A percentile compares a stretch with the other conserved stretches of the same genome.
These are phyloP conservation scores for Pseudogymnoascus sp. DNA, from an alignment of 2,329 filamentous ascomycete species.

Conservation along the genomic window DNA sequence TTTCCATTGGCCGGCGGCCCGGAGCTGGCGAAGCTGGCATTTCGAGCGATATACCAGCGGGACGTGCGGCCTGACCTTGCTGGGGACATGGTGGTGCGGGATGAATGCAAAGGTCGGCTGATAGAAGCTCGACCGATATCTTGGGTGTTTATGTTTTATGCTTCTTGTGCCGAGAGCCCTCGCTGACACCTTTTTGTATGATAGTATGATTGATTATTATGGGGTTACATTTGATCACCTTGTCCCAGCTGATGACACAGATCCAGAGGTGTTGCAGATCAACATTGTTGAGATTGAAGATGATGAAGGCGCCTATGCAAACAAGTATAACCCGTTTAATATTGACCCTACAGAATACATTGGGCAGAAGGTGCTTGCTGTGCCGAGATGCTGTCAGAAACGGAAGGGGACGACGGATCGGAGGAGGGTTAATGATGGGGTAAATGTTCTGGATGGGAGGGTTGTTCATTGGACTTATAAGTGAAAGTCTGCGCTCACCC, in stretches of 20 bases:
- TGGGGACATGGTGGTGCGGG: slow-evolving; percentile 13
- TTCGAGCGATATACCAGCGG: slow-evolving; percentile 11
- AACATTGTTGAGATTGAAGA: slow-evolving; percentile 37
- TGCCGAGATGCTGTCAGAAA: slow-evolving; percentile 36
- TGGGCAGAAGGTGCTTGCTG: slow-evolving; percentile 35
- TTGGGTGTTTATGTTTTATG: slow-evolving; percentile 10
- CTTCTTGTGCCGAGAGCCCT: neutral
- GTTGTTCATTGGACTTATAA: slow-evolving; percentile 1
- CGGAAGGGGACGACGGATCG: slow-evolving; percentile 32
- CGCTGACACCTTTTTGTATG: neutral
- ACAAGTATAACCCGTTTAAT: slow-evolving; percentile 28
- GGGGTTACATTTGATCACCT: slow-evolving; percentile 37
- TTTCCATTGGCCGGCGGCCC: slow-evolving; percentile 11
- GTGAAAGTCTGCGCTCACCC: neutral
- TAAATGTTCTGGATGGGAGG: slow-evolving; percentile 15
- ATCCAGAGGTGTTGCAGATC: slow-evolving; percentile 37
- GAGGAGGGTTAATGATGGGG: slow-evolving; percentile 28
- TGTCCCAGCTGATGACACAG: slow-evolving; percentile 29
- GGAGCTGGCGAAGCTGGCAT: slow-evolving; percentile 13
- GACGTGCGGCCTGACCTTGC: slow-evolving; percentile 9
- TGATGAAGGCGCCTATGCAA: slow-evolving; percentile 31
- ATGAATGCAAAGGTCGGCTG: slow-evolving; percentile 15
- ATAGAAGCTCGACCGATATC: slow-evolving; percentile 1
- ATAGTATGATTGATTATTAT: slow-evolving; percentile 29
- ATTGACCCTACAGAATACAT: slow-evolving; percentile 33